phyloP scores from a whole-genome alignment of 2,329 filamentous ascomycete genomes.

The Hawksworthiomyces lignivorus region DNA sequence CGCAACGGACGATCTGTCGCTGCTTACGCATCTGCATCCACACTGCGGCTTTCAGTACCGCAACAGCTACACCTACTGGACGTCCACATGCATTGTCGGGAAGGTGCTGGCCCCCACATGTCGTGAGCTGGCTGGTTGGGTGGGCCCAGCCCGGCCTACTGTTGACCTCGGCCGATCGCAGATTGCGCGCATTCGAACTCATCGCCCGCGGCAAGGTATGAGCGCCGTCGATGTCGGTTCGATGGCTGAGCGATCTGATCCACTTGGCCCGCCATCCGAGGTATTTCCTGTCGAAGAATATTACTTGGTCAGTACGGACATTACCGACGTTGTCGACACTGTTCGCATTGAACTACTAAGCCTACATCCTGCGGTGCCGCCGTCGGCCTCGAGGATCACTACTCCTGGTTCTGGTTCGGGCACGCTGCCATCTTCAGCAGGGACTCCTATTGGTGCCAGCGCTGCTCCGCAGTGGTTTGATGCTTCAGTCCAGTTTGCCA shows the following conservation, averaged over 20 bases:
- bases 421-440: neutral
- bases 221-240: conserved; percentile 52
- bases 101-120: conserved; percentile 70
- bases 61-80: conserved; percentile 69
- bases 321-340: conserved; percentile 57
- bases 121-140: conserved; percentile 63
- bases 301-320: conserved; percentile 49
- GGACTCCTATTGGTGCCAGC: conserved; percentile 1
- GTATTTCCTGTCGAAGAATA: conserved; percentile 63
- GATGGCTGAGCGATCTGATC: conserved; percentile 61
- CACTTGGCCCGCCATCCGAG: conserved; percentile 56
- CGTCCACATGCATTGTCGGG: conserved; percentile 61
- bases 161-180: conserved; percentile 59
- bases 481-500: conserved; percentile 56
- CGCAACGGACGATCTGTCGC: conserved; percentile 55
- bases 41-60: conserved; percentile 70
- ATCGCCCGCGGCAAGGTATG: conserved; percentile 47
- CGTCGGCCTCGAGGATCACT: conserved; percentile 2
- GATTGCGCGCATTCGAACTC: conserved; percentile 60
- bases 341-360: conserved; percentile 63
- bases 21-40: conserved; percentile 61
- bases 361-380: conserved; percentile 32
- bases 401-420: conserved; percentile 5
- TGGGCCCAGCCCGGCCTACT: conserved; percentile 63
- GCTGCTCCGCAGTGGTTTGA: conserved; percentile 41